Conservation (phyloP, 2,329 filamentous ascomycete species). For the Microdochium nivale region DNA sequence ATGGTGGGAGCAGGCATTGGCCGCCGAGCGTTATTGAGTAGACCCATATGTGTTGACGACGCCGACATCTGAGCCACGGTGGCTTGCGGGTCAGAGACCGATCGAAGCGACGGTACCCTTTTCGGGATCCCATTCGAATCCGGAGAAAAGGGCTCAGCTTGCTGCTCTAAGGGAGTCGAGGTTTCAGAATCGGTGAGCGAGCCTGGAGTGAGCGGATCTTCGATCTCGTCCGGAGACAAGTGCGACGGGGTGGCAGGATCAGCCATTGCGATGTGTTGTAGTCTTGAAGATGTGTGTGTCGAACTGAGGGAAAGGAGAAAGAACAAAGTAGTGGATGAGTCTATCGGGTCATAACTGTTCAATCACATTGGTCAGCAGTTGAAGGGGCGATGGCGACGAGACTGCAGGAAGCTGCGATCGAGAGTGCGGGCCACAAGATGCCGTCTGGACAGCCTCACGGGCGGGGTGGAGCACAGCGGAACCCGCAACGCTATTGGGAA, state of each 20-base stretch:
- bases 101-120: conserved; percentile 50
- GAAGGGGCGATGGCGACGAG: not conserved
- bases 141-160: conserved; percentile 15
- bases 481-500: not conserved
- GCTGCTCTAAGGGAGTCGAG: conserved; percentile 36
- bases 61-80: conserved; percentile 54
- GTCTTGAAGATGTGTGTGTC: not conserved
- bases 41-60: conserved; percentile 77
- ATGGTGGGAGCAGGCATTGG: conserved; percentile 34
- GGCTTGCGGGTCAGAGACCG: conserved; percentile 47
- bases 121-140: conserved; percentile 22
- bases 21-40: conserved; percentile 57
- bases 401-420: not conserved
- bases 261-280: conserved; percentile 5
- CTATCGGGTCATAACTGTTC: not conserved
- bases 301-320: not conserved
- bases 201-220: conserved; percentile 17
- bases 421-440: not conserved
- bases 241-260: conserved; percentile 13
- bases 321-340: not conserved
- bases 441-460: not conserved
- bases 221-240: conserved; percentile 21
- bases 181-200: conserved; percentile 38
- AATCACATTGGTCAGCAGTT: not conserved
- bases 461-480: too few relatives aligned